These are phyloP conservation scores for Orbilia quercus DNA, from an alignment of 2,329 filamentous ascomycete species.

Conservation along the genomic window DNA sequence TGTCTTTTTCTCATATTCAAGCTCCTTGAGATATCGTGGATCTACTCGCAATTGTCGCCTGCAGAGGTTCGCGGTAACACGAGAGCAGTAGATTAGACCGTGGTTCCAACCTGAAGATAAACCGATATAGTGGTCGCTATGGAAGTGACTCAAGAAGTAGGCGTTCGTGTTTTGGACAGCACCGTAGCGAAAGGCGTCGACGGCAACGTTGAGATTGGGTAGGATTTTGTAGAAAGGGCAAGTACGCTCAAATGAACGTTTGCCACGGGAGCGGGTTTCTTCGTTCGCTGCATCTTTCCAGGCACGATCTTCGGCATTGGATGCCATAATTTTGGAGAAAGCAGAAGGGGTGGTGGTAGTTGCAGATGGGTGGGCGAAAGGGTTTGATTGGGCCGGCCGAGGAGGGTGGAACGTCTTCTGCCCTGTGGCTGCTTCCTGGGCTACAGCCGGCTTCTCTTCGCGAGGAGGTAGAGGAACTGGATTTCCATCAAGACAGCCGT, in stretches of 20 bases:
- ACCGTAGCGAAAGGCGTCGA: conserved; percentile 95
- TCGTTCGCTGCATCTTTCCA: conserved; percentile 91
- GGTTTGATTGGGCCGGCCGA: conserved; percentile 46
- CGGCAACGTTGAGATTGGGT: conserved; percentile 89
- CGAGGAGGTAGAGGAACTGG: conserved; percentile 69
- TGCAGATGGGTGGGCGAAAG: conserved; percentile 57
- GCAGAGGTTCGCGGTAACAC: conserved; percentile 88
- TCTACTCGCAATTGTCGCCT: conserved; percentile 86
- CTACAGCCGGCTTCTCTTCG: conserved; percentile 58
- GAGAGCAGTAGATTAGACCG: conserved; percentile 95
- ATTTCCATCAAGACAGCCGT: conserved; percentile 88
- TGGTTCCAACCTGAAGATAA: conserved; percentile 88
- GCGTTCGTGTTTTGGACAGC: conserved; percentile 90
- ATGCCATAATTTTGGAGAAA: conserved; percentile 92
- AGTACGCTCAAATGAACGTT: conserved; percentile 80
- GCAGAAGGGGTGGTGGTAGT: conserved; percentile 70
- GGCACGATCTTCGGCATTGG: conserved; percentile 86
- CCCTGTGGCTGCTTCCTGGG: conserved; percentile 57
- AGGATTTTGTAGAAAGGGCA: conserved; percentile 99
- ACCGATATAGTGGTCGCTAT: conserved; percentile 96
- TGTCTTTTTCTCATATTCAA: conserved; percentile 83
- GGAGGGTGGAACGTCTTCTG: conserved; percentile 39
- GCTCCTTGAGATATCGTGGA: conserved; percentile 81
- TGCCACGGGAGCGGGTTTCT: conserved; percentile 66
- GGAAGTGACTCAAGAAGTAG: conserved; percentile 97